Percentiles rank a stretch among this genome's conserved stretches.
Evolutionary conservation across 352 stramenopile genomes (phyloP).

Genomic region (Pythium phragmitis): DNA sequence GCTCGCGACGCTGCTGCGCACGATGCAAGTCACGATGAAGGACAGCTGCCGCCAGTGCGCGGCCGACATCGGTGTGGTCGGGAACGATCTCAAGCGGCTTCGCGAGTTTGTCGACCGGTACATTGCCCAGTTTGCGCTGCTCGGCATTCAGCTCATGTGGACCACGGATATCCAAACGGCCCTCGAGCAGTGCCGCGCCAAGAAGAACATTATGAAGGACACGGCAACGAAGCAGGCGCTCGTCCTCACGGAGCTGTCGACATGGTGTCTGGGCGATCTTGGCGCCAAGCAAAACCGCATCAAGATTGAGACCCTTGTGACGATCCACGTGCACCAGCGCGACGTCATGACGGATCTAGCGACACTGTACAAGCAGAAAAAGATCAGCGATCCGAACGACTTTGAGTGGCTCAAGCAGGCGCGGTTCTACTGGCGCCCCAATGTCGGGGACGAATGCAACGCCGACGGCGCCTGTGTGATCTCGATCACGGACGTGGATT

Average conservation of each 20-base stretch:
- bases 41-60: constrained; percentile 94
- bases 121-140: constrained; percentile 94
- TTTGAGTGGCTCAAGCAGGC: constrained; percentile 99
- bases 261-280: constrained; percentile 96
- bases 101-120: constrained; percentile 94
- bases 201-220: constrained; percentile 98
- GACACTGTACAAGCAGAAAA: constrained; percentile 94
- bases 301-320: constrained; percentile 98
- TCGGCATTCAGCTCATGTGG: constrained; percentile 97
- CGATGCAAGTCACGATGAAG: constrained; percentile 98
- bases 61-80: constrained; percentile 89
- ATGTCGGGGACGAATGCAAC: constrained; percentile 93
- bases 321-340: constrained; percentile 97
- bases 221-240: constrained; percentile 94
- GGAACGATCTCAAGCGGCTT: constrained; percentile 90
- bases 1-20: constrained; percentile 93
- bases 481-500: constrained; percentile 97
- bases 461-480: constrained; percentile 95
- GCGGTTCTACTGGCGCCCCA: constrained; percentile 97
- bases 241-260: constrained; percentile 93
- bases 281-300: constrained; percentile 96
- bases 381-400: constrained; percentile 96
- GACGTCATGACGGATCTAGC: constrained; percentile 96
- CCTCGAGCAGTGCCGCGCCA: constrained; percentile 93
- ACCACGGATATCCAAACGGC: constrained; percentile 94